These are phyloP conservation scores for Blepharisma stoltei DNA, from an alignment of 73 alveolate genomes.

Conservation along the genomic window DNA sequence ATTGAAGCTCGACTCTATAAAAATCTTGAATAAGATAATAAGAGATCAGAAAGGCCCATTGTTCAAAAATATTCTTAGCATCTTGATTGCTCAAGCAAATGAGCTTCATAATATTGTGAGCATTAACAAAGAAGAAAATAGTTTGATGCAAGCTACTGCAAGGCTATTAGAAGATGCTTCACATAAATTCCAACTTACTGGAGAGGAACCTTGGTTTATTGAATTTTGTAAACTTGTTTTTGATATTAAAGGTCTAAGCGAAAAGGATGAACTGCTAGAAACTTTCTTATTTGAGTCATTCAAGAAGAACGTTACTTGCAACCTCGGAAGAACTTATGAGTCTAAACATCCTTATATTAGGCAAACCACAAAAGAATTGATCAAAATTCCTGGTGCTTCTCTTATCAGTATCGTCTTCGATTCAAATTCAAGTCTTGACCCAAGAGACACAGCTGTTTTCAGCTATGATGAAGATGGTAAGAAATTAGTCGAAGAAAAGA, in stretches of 20 bases:
- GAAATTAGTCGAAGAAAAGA: slow-evolving; percentile 7
- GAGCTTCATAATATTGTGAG: too few species aligned
- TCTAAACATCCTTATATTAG: too few species aligned
- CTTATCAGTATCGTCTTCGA: too few species aligned
- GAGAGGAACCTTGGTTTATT: background rate
- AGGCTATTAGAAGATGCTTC: too few species aligned
- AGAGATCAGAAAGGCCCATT: background rate
- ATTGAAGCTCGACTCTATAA: too few species aligned
- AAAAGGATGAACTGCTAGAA: background rate
- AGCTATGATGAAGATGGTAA: background rate
- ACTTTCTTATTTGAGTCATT: too few species aligned
- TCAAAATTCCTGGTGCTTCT: too few species aligned
- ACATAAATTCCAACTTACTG: too few species aligned
- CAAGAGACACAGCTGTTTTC: background rate
- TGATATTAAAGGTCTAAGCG: background rate
- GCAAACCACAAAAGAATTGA: too few species aligned
- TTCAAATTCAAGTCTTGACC: too few species aligned
- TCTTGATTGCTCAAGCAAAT: background rate
- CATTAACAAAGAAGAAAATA: background rate
- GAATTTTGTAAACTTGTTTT: background rate
- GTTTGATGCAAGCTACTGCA: background rate
- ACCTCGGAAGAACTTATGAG: too few species aligned
- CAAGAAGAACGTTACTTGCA: too few species aligned
- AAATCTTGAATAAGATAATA: background rate
- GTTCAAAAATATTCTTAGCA: background rate